Conservation (phyloP, 1,284 basidiomycete genomes). For the Cutaneotrichosporon sp. region DNA sequence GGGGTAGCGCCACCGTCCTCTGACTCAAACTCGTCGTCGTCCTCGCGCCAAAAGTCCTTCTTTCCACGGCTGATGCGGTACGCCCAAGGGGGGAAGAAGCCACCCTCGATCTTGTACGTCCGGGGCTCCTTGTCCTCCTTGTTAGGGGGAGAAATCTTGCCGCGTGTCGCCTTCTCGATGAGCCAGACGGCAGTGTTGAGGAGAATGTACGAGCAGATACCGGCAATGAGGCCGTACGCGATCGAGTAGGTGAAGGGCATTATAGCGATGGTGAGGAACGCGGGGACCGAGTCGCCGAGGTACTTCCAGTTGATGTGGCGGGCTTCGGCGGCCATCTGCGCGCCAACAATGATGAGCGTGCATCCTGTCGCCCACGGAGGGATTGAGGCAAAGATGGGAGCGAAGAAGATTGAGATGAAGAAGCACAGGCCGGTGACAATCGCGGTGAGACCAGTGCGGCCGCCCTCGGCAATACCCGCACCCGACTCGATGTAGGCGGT, state of each 20-base stretch:
- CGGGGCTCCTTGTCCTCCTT: slow-evolving; percentile 27
- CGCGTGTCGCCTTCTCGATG: slow-evolving; percentile 19
- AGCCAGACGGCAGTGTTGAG: slow-evolving; percentile 24
- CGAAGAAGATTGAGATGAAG: slow-evolving; percentile 83
- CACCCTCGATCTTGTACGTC: slow-evolving; percentile 27
- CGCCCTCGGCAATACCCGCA: slow-evolving; percentile 65
- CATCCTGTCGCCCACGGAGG: slow-evolving; percentile 86
- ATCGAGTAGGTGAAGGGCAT: slow-evolving; percentile 65
- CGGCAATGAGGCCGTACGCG: slow-evolving; percentile 29
- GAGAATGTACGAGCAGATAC: slow-evolving; percentile 25
- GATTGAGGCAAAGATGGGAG: slow-evolving; percentile 84
- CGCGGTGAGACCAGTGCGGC: slow-evolving; percentile 81
- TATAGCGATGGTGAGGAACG: slow-evolving; percentile 73
- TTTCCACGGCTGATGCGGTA: slow-evolving; percentile 18
- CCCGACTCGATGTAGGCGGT: slow-evolving; percentile 70
- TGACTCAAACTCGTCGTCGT: slow-evolving; percentile 13
- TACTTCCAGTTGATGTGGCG: slow-evolving; percentile 87
- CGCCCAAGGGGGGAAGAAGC: slow-evolving; percentile 25
- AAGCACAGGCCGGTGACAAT: slow-evolving; percentile 73
- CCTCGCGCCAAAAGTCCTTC: slow-evolving; percentile 25
- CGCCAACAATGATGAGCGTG: slow-evolving; percentile 80
- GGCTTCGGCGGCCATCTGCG: slow-evolving; percentile 84
- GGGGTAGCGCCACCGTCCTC: slow-evolving; percentile 6
- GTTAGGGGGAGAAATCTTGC: slow-evolving; percentile 21
- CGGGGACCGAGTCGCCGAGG: slow-evolving; percentile 78